A percentile compares a stretch with the other conserved stretches of the same genome.
phyloP scores from a whole-genome alignment of 371 early-diverging fungal genomes.

The Phascolomyces articulosus region DNA sequence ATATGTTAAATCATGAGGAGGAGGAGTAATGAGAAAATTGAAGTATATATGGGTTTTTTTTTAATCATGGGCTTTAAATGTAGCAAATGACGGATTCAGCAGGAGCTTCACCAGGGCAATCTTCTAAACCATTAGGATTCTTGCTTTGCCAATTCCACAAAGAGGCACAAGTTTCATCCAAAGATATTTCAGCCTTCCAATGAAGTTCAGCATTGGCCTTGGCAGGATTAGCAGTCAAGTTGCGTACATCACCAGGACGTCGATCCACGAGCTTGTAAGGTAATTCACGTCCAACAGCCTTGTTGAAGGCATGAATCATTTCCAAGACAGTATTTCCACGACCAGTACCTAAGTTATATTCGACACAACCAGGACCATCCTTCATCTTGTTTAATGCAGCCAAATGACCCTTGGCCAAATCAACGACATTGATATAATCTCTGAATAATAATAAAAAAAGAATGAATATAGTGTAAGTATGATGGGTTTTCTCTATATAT shows the following conservation, averaged over 20 bases:
- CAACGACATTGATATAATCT: constrained; percentile 92
- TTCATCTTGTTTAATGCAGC: constrained; percentile 76
- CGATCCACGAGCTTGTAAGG: constrained; percentile 68
- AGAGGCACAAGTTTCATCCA: constrained; percentile 81
- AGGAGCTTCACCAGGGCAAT: constrained; percentile 46
- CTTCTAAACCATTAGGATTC: constrained; percentile 68
- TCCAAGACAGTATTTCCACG: constrained; percentile 86
- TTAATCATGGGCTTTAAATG: too few relatives aligned
- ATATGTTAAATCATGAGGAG: too few relatives aligned
- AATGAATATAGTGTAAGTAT: background rate
- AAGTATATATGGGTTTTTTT: too few relatives aligned
- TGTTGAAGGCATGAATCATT: constrained; percentile 80
- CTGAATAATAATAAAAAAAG: constrained; percentile 19
- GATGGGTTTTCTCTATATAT: too few relatives aligned
- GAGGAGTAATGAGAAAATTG: too few relatives aligned
- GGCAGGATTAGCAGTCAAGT: constrained; percentile 77
- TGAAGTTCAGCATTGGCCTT: constrained; percentile 71
- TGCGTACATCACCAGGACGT: constrained; percentile 88
- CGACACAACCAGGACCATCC: constrained; percentile 58
- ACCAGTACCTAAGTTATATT: constrained; percentile 91
- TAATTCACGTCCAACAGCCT: constrained; percentile 67
- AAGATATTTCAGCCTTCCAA: constrained; percentile 70
- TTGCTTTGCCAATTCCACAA: constrained; percentile 85
- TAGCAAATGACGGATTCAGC: constrained; percentile 35
- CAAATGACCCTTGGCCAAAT: constrained; percentile 87